These are phyloP conservation scores for Tulasnella sp. DNA, from an alignment of 768 basidiomycete genomes.

Conservation along the genomic window DNA sequence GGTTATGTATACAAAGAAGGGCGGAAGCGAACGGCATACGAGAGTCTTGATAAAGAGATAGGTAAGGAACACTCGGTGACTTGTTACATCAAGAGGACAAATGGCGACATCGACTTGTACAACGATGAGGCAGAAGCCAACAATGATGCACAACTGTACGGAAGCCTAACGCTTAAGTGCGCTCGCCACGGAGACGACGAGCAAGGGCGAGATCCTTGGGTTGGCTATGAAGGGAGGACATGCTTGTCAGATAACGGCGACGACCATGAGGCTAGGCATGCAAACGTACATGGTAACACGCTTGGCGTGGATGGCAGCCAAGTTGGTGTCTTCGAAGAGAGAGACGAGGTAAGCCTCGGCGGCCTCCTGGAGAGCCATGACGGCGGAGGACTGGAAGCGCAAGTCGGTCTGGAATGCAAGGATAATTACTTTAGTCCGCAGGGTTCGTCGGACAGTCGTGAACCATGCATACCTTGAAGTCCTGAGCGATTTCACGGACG, in stretches of 20 bases:
- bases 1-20: slow-evolving; percentile 10
- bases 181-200: slow-evolving; percentile 83
- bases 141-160: background rate
- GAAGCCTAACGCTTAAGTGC: slow-evolving; percentile 41
- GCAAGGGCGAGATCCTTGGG: slow-evolving; percentile 90
- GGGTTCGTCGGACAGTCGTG: background rate
- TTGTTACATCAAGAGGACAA: background rate
- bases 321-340: slow-evolving; percentile 67
- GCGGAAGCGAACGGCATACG: slow-evolving; percentile 10
- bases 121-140: background rate
- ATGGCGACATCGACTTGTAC: background rate
- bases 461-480: slow-evolving; percentile 61
- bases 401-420: slow-evolving; percentile 52
- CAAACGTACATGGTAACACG: slow-evolving; percentile 63
- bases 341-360: slow-evolving; percentile 59
- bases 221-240: slow-evolving; percentile 48
- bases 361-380: slow-evolving; percentile 57
- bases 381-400: slow-evolving; percentile 56
- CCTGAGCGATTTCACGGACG: slow-evolving; percentile 80
- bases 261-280: background rate
- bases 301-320: slow-evolving; percentile 90
- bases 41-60: slow-evolving; percentile 14
- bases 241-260: background rate
- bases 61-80: background rate
- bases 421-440: background rate